A percentile compares a stretch with the other conserved stretches of the same genome.
These are phyloP conservation scores for Panus rudis DNA, from an alignment of 768 basidiomycete species.

Conservation along the genomic window DNA sequence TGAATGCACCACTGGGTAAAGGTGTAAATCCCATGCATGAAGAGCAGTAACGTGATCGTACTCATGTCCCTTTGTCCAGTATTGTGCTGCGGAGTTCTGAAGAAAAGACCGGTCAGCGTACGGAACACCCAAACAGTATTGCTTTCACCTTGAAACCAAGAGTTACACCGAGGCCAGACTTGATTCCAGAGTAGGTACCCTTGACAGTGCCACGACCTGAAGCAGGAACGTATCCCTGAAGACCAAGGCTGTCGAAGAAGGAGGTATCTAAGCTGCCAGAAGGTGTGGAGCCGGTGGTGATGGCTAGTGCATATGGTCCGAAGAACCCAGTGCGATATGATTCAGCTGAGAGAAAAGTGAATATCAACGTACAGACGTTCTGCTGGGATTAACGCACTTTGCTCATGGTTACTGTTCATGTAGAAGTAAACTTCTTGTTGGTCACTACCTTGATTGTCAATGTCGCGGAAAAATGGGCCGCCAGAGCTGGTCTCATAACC, in stretches of 20 bases:
- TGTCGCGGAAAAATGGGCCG: slow-evolving; percentile 45
- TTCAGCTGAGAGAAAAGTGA: slow-evolving; percentile 21
- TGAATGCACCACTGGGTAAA: slow-evolving; percentile 30
- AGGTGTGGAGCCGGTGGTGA: slow-evolving; percentile 36
- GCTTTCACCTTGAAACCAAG: slow-evolving; percentile 35
- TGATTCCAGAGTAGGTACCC: slow-evolving; percentile 37
- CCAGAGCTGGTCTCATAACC: slow-evolving; percentile 42
- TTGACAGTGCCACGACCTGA: slow-evolving; percentile 39
- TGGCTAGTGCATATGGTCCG: slow-evolving; percentile 40
- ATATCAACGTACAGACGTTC: not conserved
- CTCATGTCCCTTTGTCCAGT: slow-evolving; percentile 38
- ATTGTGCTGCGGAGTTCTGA: slow-evolving; percentile 38
- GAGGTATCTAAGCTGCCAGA: slow-evolving; percentile 35
- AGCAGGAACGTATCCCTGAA: slow-evolving; percentile 37
- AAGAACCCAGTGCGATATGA: slow-evolving; percentile 39
- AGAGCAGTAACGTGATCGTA: slow-evolving; percentile 13
- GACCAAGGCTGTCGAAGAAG: slow-evolving; percentile 36
- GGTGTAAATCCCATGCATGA: not conserved
- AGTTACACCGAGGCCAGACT: slow-evolving; percentile 31
- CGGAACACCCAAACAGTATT: not conserved
- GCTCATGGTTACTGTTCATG: slow-evolving; percentile 42
- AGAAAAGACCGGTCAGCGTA: not conserved
- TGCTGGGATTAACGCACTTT: slow-evolving; percentile 17
- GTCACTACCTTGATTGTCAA: slow-evolving; percentile 39
- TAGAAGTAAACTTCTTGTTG: slow-evolving; percentile 45